phyloP scores from a whole-genome alignment of 139 green algal genomes.

The Chlorella sp. region DNA sequence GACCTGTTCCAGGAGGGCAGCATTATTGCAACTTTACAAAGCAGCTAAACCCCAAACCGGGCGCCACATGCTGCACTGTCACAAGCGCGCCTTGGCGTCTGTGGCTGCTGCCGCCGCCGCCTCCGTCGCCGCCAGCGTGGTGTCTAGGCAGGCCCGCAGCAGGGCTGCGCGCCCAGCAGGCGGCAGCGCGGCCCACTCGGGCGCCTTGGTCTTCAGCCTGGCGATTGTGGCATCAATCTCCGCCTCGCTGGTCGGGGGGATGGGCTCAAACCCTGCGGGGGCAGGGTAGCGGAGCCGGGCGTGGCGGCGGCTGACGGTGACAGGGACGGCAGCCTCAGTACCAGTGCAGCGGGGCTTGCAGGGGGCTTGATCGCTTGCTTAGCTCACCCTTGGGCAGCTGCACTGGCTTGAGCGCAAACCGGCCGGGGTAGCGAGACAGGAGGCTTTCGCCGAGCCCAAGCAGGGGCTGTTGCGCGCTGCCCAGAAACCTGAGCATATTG shows the following conservation, averaged over 20 bases:
- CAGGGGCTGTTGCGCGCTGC: conserved; percentile 20
- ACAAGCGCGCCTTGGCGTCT: conserved; percentile 53
- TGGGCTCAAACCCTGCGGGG: conserved; percentile 35
- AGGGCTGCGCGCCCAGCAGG: conserved; percentile 45
- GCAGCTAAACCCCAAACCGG: too few species aligned
- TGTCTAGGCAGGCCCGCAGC: conserved; percentile 54
- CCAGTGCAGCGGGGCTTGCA: neutral
- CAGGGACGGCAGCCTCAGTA: neutral
- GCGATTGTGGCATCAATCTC: conserved; percentile 41
- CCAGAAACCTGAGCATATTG: neutral
- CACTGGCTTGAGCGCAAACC: conserved; percentile 5
- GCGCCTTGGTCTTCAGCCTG: conserved; percentile 47
- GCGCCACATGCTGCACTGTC: too few species aligned
- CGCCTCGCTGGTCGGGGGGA: conserved; percentile 36
- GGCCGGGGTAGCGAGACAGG: neutral
- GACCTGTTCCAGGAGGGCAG: too few species aligned
- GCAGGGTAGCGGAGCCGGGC: neutral
- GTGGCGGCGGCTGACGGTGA: neutral
- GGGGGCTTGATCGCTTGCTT: neutral
- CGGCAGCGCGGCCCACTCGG: conserved; percentile 43
- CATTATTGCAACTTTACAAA: too few species aligned
- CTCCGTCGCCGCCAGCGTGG: conserved; percentile 35
- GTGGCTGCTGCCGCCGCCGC: conserved; percentile 49
- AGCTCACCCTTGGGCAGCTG: conserved; percentile 30
- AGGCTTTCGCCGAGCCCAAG: neutral